These are phyloP conservation scores for Lasiodiplodia theobromae DNA, from an alignment of 2,329 filamentous ascomycete genomes.

Conservation along the genomic window DNA sequence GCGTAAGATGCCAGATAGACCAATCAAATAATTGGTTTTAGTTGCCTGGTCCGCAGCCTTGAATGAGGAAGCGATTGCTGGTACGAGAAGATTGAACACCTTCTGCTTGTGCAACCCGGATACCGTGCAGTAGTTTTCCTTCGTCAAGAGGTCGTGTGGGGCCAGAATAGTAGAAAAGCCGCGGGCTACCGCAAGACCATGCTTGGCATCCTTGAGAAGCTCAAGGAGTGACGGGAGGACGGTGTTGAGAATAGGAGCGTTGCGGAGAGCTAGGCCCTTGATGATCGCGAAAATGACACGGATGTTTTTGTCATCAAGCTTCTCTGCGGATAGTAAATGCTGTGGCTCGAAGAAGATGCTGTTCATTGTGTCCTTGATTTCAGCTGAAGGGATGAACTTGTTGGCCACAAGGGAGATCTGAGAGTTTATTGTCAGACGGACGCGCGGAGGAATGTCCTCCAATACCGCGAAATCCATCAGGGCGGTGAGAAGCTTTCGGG, in stretches of 20 bases:
- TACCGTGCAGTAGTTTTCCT: conserved; percentile 67
- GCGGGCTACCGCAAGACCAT: conserved; percentile 60
- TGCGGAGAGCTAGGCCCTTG: conserved; percentile 66
- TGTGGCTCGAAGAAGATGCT: conserved; percentile 44
- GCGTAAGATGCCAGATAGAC: conserved; percentile 67
- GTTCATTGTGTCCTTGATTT: conserved; percentile 50
- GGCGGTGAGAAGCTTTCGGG: conserved; percentile 41
- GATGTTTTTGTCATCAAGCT: conserved; percentile 52
- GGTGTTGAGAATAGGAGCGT: conserved; percentile 53
- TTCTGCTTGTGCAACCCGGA: conserved; percentile 70
- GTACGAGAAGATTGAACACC: conserved; percentile 66
- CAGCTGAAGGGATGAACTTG: conserved; percentile 54
- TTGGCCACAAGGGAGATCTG: conserved; percentile 57
- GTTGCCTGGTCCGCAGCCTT: conserved; percentile 50
- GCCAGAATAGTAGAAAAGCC: conserved; percentile 67
- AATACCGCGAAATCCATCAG: conserved; percentile 49
- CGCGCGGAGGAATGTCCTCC: conserved; percentile 37
- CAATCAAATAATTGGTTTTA: conserved; percentile 69
- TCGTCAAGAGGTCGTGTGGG: conserved; percentile 66
- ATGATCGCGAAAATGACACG: conserved; percentile 66
- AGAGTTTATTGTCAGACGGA: conserved; percentile 47
- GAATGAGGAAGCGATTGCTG: conserved; percentile 62
- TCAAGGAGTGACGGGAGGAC: conserved; percentile 56
- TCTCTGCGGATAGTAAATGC: conserved; percentile 43
- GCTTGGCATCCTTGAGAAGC: conserved; percentile 56